Percentiles rank a stretch among this genome's conserved stretches.
These are phyloP conservation scores for Leccinum ponderosum DNA, from an alignment of 1,284 basidiomycete genomes.

Conservation along the genomic window DNA sequence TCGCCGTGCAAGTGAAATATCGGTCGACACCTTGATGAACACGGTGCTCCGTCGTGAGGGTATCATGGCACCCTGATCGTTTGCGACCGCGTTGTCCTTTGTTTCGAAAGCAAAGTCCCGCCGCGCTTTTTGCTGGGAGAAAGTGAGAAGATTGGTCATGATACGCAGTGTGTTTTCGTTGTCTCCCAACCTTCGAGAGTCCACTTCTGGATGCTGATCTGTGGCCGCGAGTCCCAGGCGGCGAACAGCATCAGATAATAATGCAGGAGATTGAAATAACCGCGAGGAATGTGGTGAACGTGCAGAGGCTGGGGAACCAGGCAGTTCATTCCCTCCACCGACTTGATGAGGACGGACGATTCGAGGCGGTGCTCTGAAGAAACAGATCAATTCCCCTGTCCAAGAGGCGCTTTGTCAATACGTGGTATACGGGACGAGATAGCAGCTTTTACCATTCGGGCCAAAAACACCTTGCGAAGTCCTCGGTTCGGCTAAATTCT, in stretches of 20 bases:
- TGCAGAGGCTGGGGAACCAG: constrained; percentile 45
- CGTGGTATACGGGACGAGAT: neutral
- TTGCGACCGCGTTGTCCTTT: constrained; percentile 15
- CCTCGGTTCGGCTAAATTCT: constrained; percentile 78
- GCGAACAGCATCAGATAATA: constrained; percentile 68
- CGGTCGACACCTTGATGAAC: constrained; percentile 62
- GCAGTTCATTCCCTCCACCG: constrained; percentile 43
- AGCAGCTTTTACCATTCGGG: constrained; percentile 64
- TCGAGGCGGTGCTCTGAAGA: constrained; percentile 78
- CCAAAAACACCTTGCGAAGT: constrained; percentile 85
- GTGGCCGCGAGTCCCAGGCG: constrained; percentile 58
- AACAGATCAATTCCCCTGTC: constrained; percentile 80
- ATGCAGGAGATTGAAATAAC: constrained; percentile 61
- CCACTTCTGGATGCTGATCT: constrained; percentile 44
- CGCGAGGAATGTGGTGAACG: constrained; percentile 37
- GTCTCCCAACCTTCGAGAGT: constrained; percentile 46
- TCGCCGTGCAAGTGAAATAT: constrained; percentile 56
- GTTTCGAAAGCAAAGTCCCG: constrained; percentile 37
- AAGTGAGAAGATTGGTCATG: constrained; percentile 72
- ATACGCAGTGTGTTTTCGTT: constrained; percentile 59
- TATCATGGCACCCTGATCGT: constrained; percentile 34
- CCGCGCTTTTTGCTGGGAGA: constrained; percentile 49
- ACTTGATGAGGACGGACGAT: constrained; percentile 54
- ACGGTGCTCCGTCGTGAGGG: constrained; percentile 59
- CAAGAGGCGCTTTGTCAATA: constrained; percentile 1